Evolutionary conservation across 202 grass and related monocot species (phyloP), one percentile per base, ranked within the genome.

Genomic region (Carex sylvatica): DNA sequence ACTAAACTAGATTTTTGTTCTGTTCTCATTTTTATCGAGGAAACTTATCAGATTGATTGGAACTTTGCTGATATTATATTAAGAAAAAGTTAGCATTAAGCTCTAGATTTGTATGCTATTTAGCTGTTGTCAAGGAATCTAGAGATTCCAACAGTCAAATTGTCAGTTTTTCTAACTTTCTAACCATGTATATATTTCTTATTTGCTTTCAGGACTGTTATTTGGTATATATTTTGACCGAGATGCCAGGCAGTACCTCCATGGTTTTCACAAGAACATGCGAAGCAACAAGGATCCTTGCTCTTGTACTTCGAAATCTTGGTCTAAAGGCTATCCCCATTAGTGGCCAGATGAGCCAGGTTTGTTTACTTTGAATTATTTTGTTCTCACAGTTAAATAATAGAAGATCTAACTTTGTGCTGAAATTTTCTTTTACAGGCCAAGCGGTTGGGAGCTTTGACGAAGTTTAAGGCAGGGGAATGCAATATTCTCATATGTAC

Each of bases 311-410:
- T 26, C 88, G 91, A 60, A 93, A 93, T 87, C 87, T 98, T 79
- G 78, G 91, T 82, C 88, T 95, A 66, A 95, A 84, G 77, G 92
- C 92, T 36, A 91, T 95, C 33, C 88, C 95, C 67, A 93, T 98
- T 68, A 94, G 92, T 80, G 92, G 92, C 62, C 95, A 94, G 78
- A 98, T 98, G 96, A 92, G 86, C 74, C 91, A 98, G 89, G 92
- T 98, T 85, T 79, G 33, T 15, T 58, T 73, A 3, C 79, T 79
- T 77, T 31, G 26, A 83, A 85, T 83, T 59, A 62, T 16, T 72
- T 24, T 31, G 19, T 33, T 24, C 54, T 11, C n/a, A 33, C 61
- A 40, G 10, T 4, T 59, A 58, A 86, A 90, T 59, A 82, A 78
- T 19, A n/a, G 61, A 4, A 56, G 72, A 65, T 42, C 10, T 79